Conservation (phyloP, 768 basidiomycete species). For the Lactarius vividus region DNA sequence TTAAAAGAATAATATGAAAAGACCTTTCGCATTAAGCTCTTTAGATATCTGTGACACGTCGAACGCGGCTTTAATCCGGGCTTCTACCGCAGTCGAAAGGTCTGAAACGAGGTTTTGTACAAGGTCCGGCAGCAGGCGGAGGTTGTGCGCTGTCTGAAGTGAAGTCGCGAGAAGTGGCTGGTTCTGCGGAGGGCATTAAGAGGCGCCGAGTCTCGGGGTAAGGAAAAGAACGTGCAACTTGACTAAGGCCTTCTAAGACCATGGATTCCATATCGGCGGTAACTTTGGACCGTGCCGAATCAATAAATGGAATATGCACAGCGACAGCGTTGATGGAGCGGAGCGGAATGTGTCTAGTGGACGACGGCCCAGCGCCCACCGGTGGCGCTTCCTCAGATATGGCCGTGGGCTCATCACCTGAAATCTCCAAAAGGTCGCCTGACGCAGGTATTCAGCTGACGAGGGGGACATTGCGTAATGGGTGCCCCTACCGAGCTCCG, state of each 20-base stretch:
- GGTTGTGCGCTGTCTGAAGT: slow-evolving; percentile 93
- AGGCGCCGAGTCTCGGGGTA: neutral
- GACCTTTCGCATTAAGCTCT: slow-evolving; percentile 80
- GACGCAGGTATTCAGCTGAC: neutral
- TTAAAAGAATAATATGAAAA: neutral
- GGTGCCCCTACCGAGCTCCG: slow-evolving; percentile 72
- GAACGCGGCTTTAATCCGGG: slow-evolving; percentile 77
- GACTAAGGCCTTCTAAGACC: slow-evolving; percentile 75
- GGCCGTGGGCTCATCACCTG: neutral
- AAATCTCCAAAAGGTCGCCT: slow-evolving; percentile 26
- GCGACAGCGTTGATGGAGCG: slow-evolving; percentile 72
- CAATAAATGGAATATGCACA: slow-evolving; percentile 66
- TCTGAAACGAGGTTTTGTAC: slow-evolving; percentile 77
- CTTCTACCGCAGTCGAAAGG: slow-evolving; percentile 78
- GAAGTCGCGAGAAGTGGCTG: slow-evolving; percentile 89
- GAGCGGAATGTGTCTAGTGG: slow-evolving; percentile 42
- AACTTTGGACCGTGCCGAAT: slow-evolving; percentile 65
- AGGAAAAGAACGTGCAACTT: slow-evolving; percentile 53
- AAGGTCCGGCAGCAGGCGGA: slow-evolving; percentile 78
- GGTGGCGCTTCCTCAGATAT: neutral
- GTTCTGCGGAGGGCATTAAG: slow-evolving; percentile 52
- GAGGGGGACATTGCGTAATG: neutral
- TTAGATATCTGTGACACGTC: slow-evolving; percentile 85
- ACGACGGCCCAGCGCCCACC: neutral
- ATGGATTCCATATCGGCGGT: slow-evolving; percentile 88